Evolutionary conservation across 2,329 filamentous ascomycete genomes (phyloP).

Genomic region (Aspergillus pseudonomiae): DNA sequence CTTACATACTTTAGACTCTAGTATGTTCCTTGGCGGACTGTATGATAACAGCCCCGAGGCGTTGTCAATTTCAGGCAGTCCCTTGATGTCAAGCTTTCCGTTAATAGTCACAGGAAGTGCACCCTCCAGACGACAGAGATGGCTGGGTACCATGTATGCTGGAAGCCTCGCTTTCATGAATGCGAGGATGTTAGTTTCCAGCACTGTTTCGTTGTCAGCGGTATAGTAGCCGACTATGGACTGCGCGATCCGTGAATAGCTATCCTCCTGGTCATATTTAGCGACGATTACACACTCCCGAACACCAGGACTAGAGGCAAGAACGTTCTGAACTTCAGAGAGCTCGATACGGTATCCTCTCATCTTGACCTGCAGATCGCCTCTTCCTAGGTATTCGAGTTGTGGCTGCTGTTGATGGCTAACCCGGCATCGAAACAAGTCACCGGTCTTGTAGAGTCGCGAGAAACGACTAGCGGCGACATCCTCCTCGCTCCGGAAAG

Average conservation of each 20-base stretch:
- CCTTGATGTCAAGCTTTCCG: background rate
- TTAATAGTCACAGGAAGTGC: background rate
- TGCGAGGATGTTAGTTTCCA: background rate
- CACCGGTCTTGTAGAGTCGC: background rate
- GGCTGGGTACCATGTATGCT: background rate
- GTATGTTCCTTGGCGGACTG: background rate
- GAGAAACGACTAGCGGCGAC: background rate
- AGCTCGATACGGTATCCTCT: background rate
- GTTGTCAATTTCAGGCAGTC: background rate
- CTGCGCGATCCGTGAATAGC: background rate
- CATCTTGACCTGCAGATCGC: background rate
- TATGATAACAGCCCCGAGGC: background rate
- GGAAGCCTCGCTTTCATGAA: background rate
- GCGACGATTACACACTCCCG: background rate
- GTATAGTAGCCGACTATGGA: background rate
- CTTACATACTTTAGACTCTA: background rate
- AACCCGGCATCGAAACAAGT: background rate
- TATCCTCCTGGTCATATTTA: background rate
- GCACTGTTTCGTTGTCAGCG: background rate
- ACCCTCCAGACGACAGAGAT: background rate
- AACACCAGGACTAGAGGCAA: background rate
- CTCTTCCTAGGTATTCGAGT: background rate
- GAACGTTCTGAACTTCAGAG: background rate
- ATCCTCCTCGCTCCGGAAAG: background rate
- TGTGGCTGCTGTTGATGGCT: background rate